Base-by-base conservation (phyloP, 1,139 yeast species). In the Hemisphaericaspora xylofermentans region DNA sequence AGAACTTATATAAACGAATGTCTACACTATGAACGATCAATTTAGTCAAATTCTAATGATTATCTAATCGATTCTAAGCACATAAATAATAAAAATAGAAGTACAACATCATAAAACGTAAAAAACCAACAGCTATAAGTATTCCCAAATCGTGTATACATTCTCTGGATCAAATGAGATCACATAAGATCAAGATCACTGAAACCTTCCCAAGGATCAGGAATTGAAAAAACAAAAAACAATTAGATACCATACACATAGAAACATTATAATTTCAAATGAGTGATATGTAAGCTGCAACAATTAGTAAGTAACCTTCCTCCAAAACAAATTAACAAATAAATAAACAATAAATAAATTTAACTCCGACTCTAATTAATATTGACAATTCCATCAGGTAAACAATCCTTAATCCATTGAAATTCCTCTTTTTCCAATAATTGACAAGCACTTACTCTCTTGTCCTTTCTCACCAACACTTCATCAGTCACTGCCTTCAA, bases 401-500 rank as follows among this genome's bases (percentile, higher is more conserved):
- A 39, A 26, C 43, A 35, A 6, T 44, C 42, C 38, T 43, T 49
- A 22, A 61, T 54, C 67, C 67, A 61, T 7, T 28, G 22, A 36
- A 55, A 60, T 12, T 56, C 51, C 6, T 39, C 39, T 8, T 25
- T 32, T 6, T 39, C 44, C 17, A 58, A 21, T 17, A 59, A 35
- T 28, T 52, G 47, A 4, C 36, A 38, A 15, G 59, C 43, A 1
- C 47, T 45, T 12, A 47, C 21, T 41, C 78, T 53, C 39, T 56
- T 58, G 41, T 70, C 74, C 49, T 70, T 71, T 35, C 77, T 51
- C 6, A 71, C 75, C 46, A 72, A 55, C 3, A 71, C 53, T 6
- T 36, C 45, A 5, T 70, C 73, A 19, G 65, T 75, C 6, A 70
- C 36, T 18, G 40, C 39, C 47, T 64, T 60, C 42, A 72, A 56